Evolutionary conservation across 2,329 filamentous ascomycete genomes (phyloP), one percentile per base, ranked within the genome.

Genomic region (Aspergillus niger): DNA sequence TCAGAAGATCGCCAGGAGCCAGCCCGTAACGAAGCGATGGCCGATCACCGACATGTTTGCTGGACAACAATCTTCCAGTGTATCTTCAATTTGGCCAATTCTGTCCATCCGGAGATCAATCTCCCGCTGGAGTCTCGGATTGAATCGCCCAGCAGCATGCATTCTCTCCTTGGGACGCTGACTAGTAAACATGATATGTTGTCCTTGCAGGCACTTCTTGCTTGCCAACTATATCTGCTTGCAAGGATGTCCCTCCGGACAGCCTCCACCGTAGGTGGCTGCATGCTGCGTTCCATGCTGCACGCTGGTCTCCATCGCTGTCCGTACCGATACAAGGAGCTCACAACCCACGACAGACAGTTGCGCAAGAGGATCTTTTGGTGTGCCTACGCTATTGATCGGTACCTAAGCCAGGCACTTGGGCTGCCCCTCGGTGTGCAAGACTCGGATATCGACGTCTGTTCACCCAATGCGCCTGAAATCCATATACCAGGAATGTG

Each of bases 261-360:
- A 7, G 81, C 82, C 0, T 82, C 81, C 0, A 80, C 79, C 0
- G 74, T 84, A 5, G 79, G 80, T 24, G 82, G 82, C 4, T 74
- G 79, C 20, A 71, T 83, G 6, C 70, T 79, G 3, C 79, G 81
- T 47, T 76, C 79, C 5, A 76, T 84, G 50, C 79, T 81, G 24
- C 81, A 83, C 63, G 77, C 80, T 1, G 82, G 82, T 4, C 73
- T 83, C 6, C 82, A 84, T 64, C 75, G 82, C 3, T 84, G 82
- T 63, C 82, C 82, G 0, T 79, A 80, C 58, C 80, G 82, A 6
- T 84, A 83, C 60, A 72, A 73, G 8, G 75, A 82, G 55, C 73
- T 83, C 8, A 76, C 78, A 2, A 70, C 71, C 3, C 74, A 77
- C 61, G 75, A 78, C 51, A 70, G 76, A 22, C 75, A 78, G 32